Percentiles rank a stretch among this genome's conserved stretches.
Conservation (phyloP, 2,329 filamentous ascomycete species). For the Fusarium poae region DNA sequence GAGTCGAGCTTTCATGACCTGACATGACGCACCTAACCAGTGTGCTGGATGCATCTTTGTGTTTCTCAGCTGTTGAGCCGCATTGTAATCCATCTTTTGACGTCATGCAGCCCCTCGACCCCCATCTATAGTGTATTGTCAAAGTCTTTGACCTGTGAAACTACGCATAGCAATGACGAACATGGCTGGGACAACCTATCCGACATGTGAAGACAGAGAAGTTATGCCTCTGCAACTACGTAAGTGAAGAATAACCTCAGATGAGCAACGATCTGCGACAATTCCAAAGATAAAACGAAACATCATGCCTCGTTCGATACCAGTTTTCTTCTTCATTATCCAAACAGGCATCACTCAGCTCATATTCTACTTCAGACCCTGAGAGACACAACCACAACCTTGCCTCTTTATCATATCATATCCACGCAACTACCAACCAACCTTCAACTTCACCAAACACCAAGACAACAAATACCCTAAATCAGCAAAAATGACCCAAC, state of each 20-base stretch:
- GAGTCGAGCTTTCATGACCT: too few species aligned
- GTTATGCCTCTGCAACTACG: background rate
- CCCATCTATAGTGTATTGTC: background rate
- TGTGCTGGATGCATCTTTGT: background rate
- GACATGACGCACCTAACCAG: background rate
- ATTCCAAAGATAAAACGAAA: background rate
- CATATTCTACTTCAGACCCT: background rate
- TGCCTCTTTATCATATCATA: background rate
- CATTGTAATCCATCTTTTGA: background rate
- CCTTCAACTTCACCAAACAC: background rate
- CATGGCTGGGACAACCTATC: background rate
- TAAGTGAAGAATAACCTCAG: fast-evolving
- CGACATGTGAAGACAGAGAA: background rate
- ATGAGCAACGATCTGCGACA: background rate
- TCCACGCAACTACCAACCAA: background rate
- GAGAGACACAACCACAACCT: background rate
- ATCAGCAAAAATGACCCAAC: background rate
- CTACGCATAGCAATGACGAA: background rate
- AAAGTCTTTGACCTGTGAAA: background rate
- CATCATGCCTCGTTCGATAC: fast-evolving
- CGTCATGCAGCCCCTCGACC: background rate
- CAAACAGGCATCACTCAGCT: background rate
- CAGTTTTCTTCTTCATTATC: fast-evolving
- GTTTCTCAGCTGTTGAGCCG: background rate
- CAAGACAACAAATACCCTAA: background rate